These are phyloP conservation scores for Xylaria curta DNA, from an alignment of 495 filamentous ascomycete species.

Conservation along the genomic window DNA sequence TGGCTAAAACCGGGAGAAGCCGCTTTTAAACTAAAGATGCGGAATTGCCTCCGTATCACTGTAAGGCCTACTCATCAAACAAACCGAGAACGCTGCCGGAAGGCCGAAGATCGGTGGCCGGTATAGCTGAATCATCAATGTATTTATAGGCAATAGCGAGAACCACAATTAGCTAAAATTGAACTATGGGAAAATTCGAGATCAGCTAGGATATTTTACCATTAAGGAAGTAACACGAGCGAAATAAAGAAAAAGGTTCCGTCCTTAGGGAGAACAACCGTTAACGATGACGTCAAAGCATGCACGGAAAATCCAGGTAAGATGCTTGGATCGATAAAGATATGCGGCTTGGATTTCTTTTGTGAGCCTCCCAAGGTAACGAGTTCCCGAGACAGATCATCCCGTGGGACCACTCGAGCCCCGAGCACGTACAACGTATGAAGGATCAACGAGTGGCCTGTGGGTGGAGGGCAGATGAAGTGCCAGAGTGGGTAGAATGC, in stretches of 20 bases:
- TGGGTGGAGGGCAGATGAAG: conserved; percentile 44
- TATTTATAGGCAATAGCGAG: neutral
- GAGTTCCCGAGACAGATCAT: conserved; percentile 36
- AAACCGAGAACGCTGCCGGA: neutral
- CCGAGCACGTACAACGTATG: conserved; percentile 44
- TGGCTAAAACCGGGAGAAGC: conserved; percentile 4
- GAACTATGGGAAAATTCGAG: neutral
- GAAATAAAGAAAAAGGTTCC: neutral
- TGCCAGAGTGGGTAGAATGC: conserved; percentile 38
- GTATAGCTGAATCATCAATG: neutral
- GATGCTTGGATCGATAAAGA: neutral
- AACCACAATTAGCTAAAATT: neutral
- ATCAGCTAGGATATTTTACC: neutral
- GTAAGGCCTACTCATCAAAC: neutral
- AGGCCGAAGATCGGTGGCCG: conserved; percentile 21
- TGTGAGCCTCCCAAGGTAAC: neutral
- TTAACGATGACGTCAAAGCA: conserved; percentile 35
- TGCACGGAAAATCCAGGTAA: conserved; percentile 39
- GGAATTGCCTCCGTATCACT: conserved; percentile 11
- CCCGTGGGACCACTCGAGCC: conserved; percentile 47
- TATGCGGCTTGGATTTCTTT: neutral
- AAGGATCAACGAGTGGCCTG: conserved; percentile 49
- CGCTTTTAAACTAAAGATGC: neutral
- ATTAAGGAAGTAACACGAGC: neutral
- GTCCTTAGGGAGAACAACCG: neutral